Evolutionary conservation across 1,284 basidiomycete species (phyloP), one percentile per base, ranked within the genome.

Genomic region (Paramarasmius palmivorus): DNA sequence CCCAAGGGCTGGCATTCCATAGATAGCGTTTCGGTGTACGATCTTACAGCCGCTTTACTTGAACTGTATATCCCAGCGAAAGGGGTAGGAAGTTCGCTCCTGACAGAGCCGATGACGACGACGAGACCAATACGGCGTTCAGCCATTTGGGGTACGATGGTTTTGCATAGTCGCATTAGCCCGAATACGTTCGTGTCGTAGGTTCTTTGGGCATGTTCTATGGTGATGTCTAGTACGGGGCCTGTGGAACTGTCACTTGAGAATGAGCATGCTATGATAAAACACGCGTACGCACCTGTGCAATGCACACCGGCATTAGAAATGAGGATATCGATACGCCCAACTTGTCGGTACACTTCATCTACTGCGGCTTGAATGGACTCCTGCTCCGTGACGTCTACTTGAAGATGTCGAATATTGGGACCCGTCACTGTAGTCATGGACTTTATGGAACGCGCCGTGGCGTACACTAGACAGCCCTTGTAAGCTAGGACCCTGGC

Each of bases 1-100:
- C 58, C 56, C 44, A 61, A 51, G 1, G 60, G 60, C 34, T 53
- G 46, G 42, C 59, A 63, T 44, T 63, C 61, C 61, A 63, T 61
- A 14, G 58, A 52, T 14, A 63, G 47, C 0, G 59, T 59, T 48
- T 63, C 60, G 20, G 52, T 57, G 38, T 57, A 57, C 12, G 42
- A 35, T 19, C 57, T 51, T 3, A 56, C 39, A 1, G 61, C 61
- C 8, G 61, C 59, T 46, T 63, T 63, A 17, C 58, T 58, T 2
- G 61, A 54, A 9, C 53, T 55, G 45, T 63, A 63, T 29, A 63
- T 52, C 7, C 60, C 60, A 2, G 51, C 44, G 45, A 56, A 63
- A 12, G 60, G 60, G 5, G 60, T 59, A 2, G 57, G 49, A 37
- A 63, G 46, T 42, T 63, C 58, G 17, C 60, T 57, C 4, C 54